Percentiles rank a stretch among this genome's conserved stretches.
Conservation (phyloP, 2,329 filamentous ascomycete genomes). For the Penicillium brasilianum region DNA sequence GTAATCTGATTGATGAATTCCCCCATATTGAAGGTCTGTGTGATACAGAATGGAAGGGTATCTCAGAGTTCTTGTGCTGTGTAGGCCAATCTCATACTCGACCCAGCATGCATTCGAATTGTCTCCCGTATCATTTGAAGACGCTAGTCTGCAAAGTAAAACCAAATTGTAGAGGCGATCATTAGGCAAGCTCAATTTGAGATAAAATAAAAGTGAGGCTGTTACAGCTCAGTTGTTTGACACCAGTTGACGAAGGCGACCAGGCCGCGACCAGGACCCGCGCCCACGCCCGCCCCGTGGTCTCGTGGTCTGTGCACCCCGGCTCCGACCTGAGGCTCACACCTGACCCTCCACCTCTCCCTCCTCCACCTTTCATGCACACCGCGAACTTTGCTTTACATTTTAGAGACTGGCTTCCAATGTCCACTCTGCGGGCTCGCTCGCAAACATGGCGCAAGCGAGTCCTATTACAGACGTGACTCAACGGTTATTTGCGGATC, state of each 20-base stretch:
- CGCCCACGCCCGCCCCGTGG: neutral
- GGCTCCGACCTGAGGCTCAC: slow-evolving; percentile 36
- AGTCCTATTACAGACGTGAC: slow-evolving; percentile 54
- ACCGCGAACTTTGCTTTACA: slow-evolving; percentile 28
- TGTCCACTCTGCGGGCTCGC: slow-evolving; percentile 45
- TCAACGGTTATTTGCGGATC: slow-evolving; percentile 62
- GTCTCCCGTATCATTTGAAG: neutral
- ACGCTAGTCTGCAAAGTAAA: neutral
- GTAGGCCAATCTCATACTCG: too few species aligned
- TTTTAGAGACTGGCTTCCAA: slow-evolving; percentile 44
- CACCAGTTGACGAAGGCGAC: slow-evolving; percentile 4
- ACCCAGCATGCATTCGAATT: neutral
- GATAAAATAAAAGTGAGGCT: neutral
- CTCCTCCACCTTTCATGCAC: slow-evolving; percentile 31
- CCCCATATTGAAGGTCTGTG: too few species aligned
- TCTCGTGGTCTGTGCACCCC: slow-evolving; percentile 31
- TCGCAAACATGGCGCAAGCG: slow-evolving; percentile 53
- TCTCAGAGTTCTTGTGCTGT: too few species aligned
- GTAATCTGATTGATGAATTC: too few species aligned
- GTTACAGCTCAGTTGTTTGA: neutral
- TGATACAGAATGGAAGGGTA: too few species aligned
- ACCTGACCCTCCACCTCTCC: slow-evolving; percentile 31
- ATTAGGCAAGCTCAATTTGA: neutral
- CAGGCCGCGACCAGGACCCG: slow-evolving; percentile 3
- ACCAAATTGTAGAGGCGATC: neutral